Evolutionary conservation across 1,284 basidiomycete species (phyloP).

Genomic region (Austropuccinia psidii): DNA sequence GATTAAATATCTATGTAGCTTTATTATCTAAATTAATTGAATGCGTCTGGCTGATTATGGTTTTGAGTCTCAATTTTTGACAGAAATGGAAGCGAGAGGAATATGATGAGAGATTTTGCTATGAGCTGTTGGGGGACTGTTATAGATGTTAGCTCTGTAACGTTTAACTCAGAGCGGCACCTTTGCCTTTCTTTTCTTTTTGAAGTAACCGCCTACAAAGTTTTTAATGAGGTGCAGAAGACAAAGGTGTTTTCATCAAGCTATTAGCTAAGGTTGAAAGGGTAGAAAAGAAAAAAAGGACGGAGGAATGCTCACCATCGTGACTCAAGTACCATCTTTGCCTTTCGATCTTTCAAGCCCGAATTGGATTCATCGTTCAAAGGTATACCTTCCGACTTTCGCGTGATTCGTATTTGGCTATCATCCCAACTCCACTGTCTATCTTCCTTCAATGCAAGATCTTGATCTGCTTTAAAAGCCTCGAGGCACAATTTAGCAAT

Average conservation of each 20-base stretch:
- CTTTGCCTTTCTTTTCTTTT: slow-evolving; percentile 25
- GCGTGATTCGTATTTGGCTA: not conserved
- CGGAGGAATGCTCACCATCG: not conserved
- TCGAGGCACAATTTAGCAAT: slow-evolving; percentile 20
- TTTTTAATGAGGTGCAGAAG: not conserved
- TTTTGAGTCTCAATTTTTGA: no score
- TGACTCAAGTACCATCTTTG: slow-evolving; percentile 24
- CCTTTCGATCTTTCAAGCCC: slow-evolving; percentile 2
- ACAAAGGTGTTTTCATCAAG: not conserved
- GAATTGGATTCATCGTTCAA: not conserved
- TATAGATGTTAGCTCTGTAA: no score
- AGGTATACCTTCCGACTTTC: no score
- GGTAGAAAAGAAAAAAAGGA: not conserved
- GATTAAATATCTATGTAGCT: no score
- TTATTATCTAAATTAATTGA: no score
- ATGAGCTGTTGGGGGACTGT: no score
- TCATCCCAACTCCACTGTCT: slow-evolving; percentile 9
- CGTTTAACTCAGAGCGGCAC: no score
- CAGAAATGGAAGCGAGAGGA: no score
- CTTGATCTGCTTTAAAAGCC: slow-evolving; percentile 14
- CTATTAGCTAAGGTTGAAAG: not conserved
- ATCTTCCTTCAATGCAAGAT: not conserved
- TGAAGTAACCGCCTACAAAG: slow-evolving; percentile 13
- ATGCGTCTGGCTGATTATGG: no score
- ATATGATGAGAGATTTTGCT: no score